These are phyloP conservation scores for Globisporangium middletonii DNA, from an alignment of 352 stramenopile genomes.

Conservation along the genomic window DNA sequence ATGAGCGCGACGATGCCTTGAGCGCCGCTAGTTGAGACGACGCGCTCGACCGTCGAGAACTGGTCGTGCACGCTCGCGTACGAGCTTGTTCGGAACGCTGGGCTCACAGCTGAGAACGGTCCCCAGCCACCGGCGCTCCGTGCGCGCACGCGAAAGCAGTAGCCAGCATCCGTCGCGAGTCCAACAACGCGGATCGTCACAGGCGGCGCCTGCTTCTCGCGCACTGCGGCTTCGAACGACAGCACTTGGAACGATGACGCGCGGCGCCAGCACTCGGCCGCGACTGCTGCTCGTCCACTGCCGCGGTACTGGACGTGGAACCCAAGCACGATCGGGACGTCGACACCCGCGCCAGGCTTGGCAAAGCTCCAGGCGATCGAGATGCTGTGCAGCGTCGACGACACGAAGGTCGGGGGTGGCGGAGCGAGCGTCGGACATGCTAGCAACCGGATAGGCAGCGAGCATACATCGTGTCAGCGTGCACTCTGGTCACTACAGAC, in stretches of 20 bases:
- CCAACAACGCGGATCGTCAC: slow-evolving; percentile 30
- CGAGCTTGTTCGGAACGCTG: slow-evolving; percentile 34
- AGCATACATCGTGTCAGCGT: background rate
- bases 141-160: slow-evolving; percentile 58
- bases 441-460: slow-evolving; percentile 1
- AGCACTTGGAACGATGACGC: slow-evolving; percentile 48
- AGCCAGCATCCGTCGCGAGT: slow-evolving; percentile 34
- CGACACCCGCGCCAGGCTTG: slow-evolving; percentile 5
- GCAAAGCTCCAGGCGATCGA: slow-evolving; percentile 31
- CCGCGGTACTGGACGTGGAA: slow-evolving; percentile 57
- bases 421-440: slow-evolving; percentile 27
- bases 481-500: background rate
- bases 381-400: slow-evolving; percentile 42
- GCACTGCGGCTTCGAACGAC: slow-evolving; percentile 39
- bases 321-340: slow-evolving; percentile 45
- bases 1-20: slow-evolving; percentile 34
- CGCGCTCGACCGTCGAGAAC: slow-evolving; percentile 24
- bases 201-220: slow-evolving; percentile 19
- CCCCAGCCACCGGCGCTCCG: slow-evolving; percentile 58
- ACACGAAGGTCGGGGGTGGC: slow-evolving; percentile 21
- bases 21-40: slow-evolving; percentile 13
- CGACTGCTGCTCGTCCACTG: slow-evolving; percentile 29
- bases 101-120: slow-evolving; percentile 35
- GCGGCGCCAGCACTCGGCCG: slow-evolving; percentile 36
- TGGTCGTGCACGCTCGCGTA: slow-evolving; percentile 23